phyloP scores from a whole-genome alignment of 1,139 yeast genomes.

The Diutina scorzettiae region DNA sequence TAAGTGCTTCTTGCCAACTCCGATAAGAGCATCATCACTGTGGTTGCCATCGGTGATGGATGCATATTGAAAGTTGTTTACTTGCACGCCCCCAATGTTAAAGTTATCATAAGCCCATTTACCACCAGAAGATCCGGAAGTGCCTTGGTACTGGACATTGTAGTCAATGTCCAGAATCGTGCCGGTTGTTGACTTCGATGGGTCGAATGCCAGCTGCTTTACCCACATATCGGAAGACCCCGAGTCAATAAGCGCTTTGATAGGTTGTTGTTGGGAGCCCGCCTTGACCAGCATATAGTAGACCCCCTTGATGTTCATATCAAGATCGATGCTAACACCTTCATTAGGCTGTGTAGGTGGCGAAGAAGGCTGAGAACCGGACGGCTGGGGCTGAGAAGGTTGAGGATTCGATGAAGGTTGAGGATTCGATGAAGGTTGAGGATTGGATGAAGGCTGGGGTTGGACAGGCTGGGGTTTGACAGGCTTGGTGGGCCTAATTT shows the following conservation, averaged over 20 bases:
- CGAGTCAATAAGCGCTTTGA: neutral
- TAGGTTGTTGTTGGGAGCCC: neutral
- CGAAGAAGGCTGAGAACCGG: neutral
- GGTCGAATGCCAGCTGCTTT: neutral
- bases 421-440: neutral
- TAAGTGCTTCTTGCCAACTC: neutral
- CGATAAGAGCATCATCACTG: neutral
- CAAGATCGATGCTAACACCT: neutral
- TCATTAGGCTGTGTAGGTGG: no score
- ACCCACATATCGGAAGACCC: slow-evolving; percentile 6
- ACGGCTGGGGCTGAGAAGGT: slow-evolving; percentile 1
- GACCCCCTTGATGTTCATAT: slow-evolving; percentile 4
- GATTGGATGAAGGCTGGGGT: neutral
- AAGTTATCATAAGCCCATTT: slow-evolving; percentile 3
- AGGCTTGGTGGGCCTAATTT: neutral
- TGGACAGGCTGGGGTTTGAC: neutral
- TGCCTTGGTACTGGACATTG: neutral
- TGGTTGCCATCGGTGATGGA: neutral
- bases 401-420: neutral
- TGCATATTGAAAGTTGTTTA: slow-evolving; percentile 1
- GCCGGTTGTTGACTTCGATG: neutral
- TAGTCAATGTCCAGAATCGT: neutral
- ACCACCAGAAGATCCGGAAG: neutral
- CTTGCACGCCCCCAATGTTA: neutral
- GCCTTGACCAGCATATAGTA: slow-evolving; percentile 2